phyloP scores from a whole-genome alignment of 257 asterid species.

The Plantago major region DNA sequence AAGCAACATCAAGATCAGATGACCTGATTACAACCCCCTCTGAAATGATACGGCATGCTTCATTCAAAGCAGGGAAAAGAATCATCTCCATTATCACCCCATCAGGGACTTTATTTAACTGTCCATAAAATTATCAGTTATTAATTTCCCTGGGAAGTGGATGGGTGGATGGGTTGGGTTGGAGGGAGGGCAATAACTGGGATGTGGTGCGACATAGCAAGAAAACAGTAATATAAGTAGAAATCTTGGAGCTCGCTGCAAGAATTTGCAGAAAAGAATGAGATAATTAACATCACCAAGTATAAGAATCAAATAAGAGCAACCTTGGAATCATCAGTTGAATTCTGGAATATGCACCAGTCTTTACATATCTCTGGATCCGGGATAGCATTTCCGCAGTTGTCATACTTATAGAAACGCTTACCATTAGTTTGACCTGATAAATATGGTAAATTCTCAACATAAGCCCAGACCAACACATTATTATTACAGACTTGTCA shows the following conservation, averaged over 20 bases:
- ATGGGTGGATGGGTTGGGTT: neutral
- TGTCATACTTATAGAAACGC: conserved; percentile 37
- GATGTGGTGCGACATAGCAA: neutral
- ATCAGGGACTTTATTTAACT: conserved; percentile 30
- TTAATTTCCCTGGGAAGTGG: neutral
- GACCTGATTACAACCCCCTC: conserved; percentile 30
- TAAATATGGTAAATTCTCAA: conserved; percentile 6
- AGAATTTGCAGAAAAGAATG: neutral
- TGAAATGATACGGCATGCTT: conserved; percentile 34
- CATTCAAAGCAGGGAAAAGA: conserved; percentile 38
- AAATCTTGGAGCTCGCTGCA: neutral
- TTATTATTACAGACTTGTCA: neutral
- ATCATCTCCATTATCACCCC: conserved; percentile 36
- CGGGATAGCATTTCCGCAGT: conserved; percentile 21
- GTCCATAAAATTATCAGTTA: conserved; percentile 12
- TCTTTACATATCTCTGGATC: conserved; percentile 28
- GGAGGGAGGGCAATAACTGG: neutral
- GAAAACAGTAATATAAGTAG: neutral
- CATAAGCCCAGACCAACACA: conserved; percentile 6
- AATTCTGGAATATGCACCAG: conserved; percentile 14
- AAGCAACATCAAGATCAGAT: conserved; percentile 50
- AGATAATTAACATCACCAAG: no score
- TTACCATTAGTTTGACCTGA: conserved; percentile 30
- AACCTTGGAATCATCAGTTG: conserved; percentile 22
- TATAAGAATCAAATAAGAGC: neutral